A percentile compares a stretch with the other conserved stretches of the same genome.
Conservation (phyloP, 1,139 yeast species). For the Kazachstania sp. region DNA sequence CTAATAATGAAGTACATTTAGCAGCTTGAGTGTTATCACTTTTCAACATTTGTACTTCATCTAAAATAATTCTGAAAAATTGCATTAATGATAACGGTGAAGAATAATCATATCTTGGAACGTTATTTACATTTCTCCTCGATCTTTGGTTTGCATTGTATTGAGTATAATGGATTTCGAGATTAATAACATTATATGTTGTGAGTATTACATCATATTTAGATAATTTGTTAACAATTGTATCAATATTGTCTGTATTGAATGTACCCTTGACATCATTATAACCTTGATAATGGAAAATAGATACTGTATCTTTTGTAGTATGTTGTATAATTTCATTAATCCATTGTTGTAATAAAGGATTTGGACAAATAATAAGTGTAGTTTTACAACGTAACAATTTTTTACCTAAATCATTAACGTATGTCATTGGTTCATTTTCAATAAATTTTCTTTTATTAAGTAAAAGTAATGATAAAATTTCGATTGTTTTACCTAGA, state of each 20-base stretch:
- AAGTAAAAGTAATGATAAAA: constrained; percentile 52
- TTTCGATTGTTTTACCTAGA: constrained; percentile 85
- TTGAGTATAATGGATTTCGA: constrained; percentile 73
- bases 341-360: constrained; percentile 78
- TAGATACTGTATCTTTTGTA: constrained; percentile 32
- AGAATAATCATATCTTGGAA: constrained; percentile 43
- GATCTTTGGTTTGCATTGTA: constrained; percentile 54
- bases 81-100: constrained; percentile 80
- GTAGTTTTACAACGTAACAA: constrained; percentile 60
- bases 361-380: constrained; percentile 73
- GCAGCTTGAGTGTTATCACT: constrained; percentile 69
- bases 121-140: constrained; percentile 33
- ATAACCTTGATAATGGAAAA: constrained; percentile 58
- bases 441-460: constrained; percentile 39
- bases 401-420: constrained; percentile 9
- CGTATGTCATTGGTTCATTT: background rate
- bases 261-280: constrained; percentile 33
- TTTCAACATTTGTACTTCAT: constrained; percentile 91
- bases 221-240: constrained; percentile 33
- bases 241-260: constrained; percentile 32
- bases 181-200: constrained; percentile 60
- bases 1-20: constrained; percentile 67
- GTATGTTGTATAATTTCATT: constrained; percentile 56
- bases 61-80: constrained; percentile 83
- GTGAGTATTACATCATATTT: constrained; percentile 73